These are phyloP conservation scores for Chara braunii DNA, from an alignment of 139 green algal genomes.

Conservation along the genomic window DNA sequence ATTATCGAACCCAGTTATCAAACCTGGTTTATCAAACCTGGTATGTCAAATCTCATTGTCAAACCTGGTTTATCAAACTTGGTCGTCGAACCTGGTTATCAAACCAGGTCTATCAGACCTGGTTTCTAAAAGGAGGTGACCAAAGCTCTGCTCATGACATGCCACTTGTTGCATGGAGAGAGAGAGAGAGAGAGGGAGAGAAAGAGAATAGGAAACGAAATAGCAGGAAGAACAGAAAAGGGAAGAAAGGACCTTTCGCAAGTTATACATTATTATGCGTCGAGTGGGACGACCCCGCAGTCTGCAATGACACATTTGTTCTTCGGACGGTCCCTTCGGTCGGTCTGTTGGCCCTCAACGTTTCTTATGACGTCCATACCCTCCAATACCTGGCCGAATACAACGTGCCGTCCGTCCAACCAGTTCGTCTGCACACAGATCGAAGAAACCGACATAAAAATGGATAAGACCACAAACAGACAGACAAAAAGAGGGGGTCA, in stretches of 20 bases:
- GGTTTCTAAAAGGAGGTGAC: background rate
- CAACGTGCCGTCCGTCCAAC: conserved; percentile 67
- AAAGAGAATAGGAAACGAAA: background rate
- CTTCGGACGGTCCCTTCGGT: conserved; percentile 33
- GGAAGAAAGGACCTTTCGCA: background rate
- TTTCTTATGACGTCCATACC: conserved; percentile 88
- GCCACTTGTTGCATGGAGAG: too few relatives aligned
- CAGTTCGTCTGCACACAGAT: conserved; percentile 49
- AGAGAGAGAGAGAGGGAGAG: too few relatives aligned
- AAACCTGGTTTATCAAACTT: background rate
- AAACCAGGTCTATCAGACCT: background rate
- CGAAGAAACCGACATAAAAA: background rate
- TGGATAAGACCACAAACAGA: conserved; percentile 27
- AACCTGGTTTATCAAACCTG: background rate
- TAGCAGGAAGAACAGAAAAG: background rate
- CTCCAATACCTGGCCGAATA: conserved; percentile 91
- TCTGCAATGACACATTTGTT: conserved; percentile 16
- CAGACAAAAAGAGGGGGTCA: too few relatives aligned
- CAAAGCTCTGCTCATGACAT: background rate
- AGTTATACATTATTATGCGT: background rate
- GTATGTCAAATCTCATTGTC: background rate
- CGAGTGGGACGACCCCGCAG: conserved; percentile 13
- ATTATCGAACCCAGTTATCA: background rate
- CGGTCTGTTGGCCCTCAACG: conserved; percentile 73
- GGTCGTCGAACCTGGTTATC: background rate